Conservation (phyloP, 2,329 filamentous ascomycete species). For the Colletotrichum gigasporum region DNA sequence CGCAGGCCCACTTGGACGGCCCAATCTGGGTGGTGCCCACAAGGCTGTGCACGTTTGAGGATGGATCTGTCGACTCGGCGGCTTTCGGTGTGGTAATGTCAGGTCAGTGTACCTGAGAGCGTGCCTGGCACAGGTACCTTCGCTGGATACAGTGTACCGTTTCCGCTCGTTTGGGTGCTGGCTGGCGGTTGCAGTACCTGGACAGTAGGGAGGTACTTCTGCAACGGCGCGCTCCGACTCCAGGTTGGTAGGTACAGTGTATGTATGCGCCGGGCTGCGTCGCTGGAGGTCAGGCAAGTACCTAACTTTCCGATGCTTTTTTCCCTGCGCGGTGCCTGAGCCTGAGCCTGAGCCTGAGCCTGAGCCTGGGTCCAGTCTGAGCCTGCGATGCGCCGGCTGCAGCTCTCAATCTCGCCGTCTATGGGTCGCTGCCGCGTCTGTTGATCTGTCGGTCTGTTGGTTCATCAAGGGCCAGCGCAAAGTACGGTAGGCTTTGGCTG, state of each 20-base stretch:
- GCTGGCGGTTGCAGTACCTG: background rate
- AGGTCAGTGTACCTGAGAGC: conserved; percentile 12
- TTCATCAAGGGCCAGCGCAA: background rate
- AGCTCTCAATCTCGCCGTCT: background rate
- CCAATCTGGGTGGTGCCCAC: conserved; percentile 31
- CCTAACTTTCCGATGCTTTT: background rate
- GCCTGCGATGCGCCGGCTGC: background rate
- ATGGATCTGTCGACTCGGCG: conserved; percentile 28
- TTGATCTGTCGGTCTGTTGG: background rate
- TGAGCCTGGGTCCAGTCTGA: too few species aligned
- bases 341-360: too few species aligned
- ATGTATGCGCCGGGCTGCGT: conserved; percentile 17
- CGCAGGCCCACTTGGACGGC: background rate
- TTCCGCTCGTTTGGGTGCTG: background rate
- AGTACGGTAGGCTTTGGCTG: background rate
- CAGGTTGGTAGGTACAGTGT: too few species aligned
- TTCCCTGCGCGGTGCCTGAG: background rate
- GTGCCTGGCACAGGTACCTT: background rate
- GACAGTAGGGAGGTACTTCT: conserved; percentile 22
- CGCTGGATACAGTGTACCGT: background rate
- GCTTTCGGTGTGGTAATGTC: conserved; percentile 2
- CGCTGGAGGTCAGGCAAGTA: background rate
- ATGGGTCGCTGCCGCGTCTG: background rate
- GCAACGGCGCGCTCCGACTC: conserved; percentile 29
- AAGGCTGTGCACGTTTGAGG: conserved; percentile 37